phyloP scores from a whole-genome alignment of 306 rosid genomes.

The Vigna unguiculata region DNA sequence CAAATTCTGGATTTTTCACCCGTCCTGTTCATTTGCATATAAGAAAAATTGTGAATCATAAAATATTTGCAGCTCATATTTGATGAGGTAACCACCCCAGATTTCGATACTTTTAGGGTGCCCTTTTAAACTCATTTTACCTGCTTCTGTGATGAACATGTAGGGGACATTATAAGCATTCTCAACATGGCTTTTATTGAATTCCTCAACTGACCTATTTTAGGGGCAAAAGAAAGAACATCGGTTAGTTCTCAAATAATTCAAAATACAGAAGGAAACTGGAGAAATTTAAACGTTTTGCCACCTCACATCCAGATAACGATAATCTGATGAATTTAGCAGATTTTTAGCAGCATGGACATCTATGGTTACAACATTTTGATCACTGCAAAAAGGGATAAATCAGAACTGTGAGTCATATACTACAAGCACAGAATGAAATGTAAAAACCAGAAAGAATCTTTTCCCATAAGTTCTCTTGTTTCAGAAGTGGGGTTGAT shows the following conservation, averaged over 20 bases:
- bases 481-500: neutral
- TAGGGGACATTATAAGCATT: constrained; percentile 50
- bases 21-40: constrained; percentile 46
- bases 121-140: constrained; percentile 20
- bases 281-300: constrained; percentile 2
- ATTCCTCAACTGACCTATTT: constrained; percentile 48
- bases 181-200: constrained; percentile 49
- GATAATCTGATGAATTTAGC: constrained; percentile 38
- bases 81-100: neutral
- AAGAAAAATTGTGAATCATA: constrained; percentile 1
- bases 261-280: constrained; percentile 3
- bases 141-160: constrained; percentile 49
- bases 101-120: neutral
- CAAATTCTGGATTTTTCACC: constrained; percentile 49
- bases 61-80: neutral
- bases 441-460: neutral
- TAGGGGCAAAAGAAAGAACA: neutral
- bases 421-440: constrained; percentile 7
- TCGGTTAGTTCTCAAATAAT: neutral
- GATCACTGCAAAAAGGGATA: constrained; percentile 35
- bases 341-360: constrained; percentile 46
- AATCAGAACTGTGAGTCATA: constrained; percentile 14
- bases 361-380: constrained; percentile 40
- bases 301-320: constrained; percentile 54
- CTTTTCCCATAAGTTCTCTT: no score